Evolutionary conservation across 192 early-diverging fungal species (phyloP), one percentile per base, ranked within the genome.

Genomic region (Linnemannia schmuckeri): DNA sequence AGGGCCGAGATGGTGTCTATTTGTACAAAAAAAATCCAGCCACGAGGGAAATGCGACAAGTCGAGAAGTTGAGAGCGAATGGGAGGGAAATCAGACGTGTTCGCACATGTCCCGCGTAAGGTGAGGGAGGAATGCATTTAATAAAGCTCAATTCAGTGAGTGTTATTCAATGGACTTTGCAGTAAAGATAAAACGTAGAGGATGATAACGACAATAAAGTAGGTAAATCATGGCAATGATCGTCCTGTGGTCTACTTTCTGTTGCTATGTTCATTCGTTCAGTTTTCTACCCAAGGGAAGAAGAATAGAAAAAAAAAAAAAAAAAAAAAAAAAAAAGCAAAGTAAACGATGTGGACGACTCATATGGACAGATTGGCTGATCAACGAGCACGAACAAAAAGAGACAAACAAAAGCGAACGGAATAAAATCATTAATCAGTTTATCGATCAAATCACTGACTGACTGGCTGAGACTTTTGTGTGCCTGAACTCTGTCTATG

Each of bases 1-100:
- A 41, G 33, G 18, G 47, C 13, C 52, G 33, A 30, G 30, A 18
- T 75, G 35, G n/a, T 44, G 55, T 38, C 55, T 76, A 76, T 76
- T 76, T 76, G 75, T 76, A 76, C 41, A 35, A 66, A 75, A 54
- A 75, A 54, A 75, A 75, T 54, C 27, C 9, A 75, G 35, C 4
- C 9, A 24, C 40, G 27, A 75, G 35, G 42, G 41, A 4, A 24
- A 74, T 27, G 30, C 27, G 15, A 49, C 18, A 27, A 27, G 20
- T 13, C 2, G n/a, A 12, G 40, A 20, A 30, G 37, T 27, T 33
- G 17, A 27, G 52, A 20, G 37, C 35, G 54, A 52, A 27, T 49
- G 44, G n/a, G 20, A 33, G 17, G 13, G 63, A 37, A 37, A 69
- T 69, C 66, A 27, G 66, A 37, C 66, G 35, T 69, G 66, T 35